Conservation (phyloP, 306 rosid species). For the Erythrophleum fordii region DNA sequence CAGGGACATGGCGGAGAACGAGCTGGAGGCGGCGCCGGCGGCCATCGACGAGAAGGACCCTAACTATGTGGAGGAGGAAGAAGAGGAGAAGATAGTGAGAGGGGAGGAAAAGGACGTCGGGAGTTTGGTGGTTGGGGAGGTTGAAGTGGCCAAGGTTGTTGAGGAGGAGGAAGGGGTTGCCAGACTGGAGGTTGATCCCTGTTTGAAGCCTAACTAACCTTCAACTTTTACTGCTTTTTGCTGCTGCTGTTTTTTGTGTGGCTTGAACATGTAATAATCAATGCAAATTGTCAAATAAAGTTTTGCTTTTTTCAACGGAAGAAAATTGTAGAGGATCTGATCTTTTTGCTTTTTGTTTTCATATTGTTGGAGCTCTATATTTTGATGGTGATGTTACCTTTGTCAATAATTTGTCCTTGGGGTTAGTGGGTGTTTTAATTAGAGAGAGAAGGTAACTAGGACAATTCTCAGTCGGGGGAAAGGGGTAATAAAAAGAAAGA, state of each 20-base stretch:
- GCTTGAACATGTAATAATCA: background rate
- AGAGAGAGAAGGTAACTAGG: no score
- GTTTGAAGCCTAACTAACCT: constrained; percentile 21
- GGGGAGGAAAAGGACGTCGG: constrained; percentile 40
- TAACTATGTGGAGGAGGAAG: constrained; percentile 72
- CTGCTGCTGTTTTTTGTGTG: background rate
- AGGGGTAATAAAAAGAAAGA: no score
- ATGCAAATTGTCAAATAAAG: background rate
- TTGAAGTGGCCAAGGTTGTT: constrained; percentile 62
- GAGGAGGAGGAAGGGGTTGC: constrained; percentile 51
- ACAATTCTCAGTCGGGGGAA: no score
- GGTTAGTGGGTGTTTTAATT: no score
- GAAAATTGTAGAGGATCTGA: no score
- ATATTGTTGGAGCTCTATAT: no score
- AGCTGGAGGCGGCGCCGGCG: constrained; percentile 51
- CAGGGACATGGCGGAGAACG: constrained; percentile 39
- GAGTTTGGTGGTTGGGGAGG: constrained; percentile 59
- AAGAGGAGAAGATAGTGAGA: background rate
- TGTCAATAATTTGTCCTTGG: no score
- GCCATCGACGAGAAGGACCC: constrained; percentile 84
- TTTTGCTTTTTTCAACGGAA: background rate
- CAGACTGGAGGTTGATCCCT: constrained; percentile 82
- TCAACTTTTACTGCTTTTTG: background rate
- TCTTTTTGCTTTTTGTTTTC: no score
- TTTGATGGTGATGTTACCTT: no score